phyloP scores from a whole-genome alignment of 805 yeast genomes.

The Tetrapisispora taiwanensis region DNA sequence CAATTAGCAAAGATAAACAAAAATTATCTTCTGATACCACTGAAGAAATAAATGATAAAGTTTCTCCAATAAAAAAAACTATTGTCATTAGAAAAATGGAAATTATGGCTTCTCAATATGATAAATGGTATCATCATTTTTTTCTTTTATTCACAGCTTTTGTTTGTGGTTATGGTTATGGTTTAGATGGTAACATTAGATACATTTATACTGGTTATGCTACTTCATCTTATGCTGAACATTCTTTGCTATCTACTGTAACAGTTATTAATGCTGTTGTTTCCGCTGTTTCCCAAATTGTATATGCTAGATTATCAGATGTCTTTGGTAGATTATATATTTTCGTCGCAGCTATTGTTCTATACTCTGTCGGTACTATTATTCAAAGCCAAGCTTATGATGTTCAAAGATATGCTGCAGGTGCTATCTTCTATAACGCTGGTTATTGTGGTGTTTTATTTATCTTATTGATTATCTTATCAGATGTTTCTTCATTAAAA shows the following conservation, averaged over 20 bases:
- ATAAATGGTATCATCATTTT: slow-evolving; percentile 26
- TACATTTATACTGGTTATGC: slow-evolving; percentile 41
- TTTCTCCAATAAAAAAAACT: slow-evolving; percentile 18
- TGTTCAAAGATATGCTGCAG: slow-evolving; percentile 45
- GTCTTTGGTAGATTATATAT: slow-evolving; percentile 46
- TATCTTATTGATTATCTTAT: slow-evolving; percentile 45
- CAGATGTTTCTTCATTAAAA: slow-evolving; percentile 58
- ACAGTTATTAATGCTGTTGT: slow-evolving; percentile 42
- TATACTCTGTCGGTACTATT: slow-evolving; percentile 47
- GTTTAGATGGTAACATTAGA: slow-evolving; percentile 43
- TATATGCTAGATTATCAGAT: slow-evolving; percentile 48
- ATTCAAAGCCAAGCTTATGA: slow-evolving; percentile 47
- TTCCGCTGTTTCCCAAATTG: slow-evolving; percentile 48
- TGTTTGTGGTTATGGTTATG: slow-evolving; percentile 43
- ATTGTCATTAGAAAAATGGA: slow-evolving; percentile 43
- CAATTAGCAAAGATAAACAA: neutral
- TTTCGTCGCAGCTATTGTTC: slow-evolving; percentile 35
- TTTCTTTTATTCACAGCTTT: slow-evolving; percentile 38
- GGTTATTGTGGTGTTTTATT: slow-evolving; percentile 60
- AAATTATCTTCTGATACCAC: neutral
- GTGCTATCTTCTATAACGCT: slow-evolving; percentile 37
- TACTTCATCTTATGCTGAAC: slow-evolving; percentile 38
- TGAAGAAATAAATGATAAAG: neutral
- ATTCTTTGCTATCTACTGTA: slow-evolving; percentile 43
- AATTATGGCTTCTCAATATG: slow-evolving; percentile 38